Conservation (phyloP, 805 yeast genomes). For the Huiozyma naganishii region DNA sequence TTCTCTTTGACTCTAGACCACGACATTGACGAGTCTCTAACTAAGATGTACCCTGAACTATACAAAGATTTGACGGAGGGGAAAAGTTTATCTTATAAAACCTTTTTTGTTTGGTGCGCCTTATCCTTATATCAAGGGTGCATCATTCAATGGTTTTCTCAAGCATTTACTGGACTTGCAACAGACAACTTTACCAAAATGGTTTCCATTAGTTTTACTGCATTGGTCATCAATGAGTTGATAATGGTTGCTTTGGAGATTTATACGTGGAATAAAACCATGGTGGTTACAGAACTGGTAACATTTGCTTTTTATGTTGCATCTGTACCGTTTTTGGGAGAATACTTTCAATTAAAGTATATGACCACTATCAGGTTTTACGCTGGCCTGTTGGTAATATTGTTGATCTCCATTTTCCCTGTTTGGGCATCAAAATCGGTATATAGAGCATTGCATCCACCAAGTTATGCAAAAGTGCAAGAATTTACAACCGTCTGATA, state of each 20-base stretch:
- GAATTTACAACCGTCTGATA: slow-evolving; percentile 36
- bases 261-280: slow-evolving; percentile 77
- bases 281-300: slow-evolving; percentile 61
- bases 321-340: slow-evolving; percentile 74
- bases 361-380: slow-evolving; percentile 46
- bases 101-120: slow-evolving; percentile 85
- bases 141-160: slow-evolving; percentile 75
- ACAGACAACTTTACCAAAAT: slow-evolving; percentile 46
- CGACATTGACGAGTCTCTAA: slow-evolving; percentile 83
- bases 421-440: slow-evolving; percentile 79
- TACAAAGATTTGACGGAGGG: slow-evolving; percentile 89
- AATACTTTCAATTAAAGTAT: slow-evolving; percentile 71
- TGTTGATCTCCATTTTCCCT: slow-evolving; percentile 68
- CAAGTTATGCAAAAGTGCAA: slow-evolving; percentile 94
- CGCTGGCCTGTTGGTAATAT: slow-evolving; percentile 59
- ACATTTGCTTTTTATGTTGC: slow-evolving; percentile 59
- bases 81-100: slow-evolving; percentile 69
- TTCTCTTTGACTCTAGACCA: slow-evolving; percentile 84
- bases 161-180: slow-evolving; percentile 56
- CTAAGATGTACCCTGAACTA: slow-evolving; percentile 85
- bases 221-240: slow-evolving; percentile 73
- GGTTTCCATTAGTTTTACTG: slow-evolving; percentile 82
- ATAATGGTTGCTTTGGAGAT: slow-evolving; percentile 89
- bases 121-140: slow-evolving; percentile 88
- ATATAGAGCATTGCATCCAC: slow-evolving; percentile 73